phyloP scores from a whole-genome alignment of 306 rosid species.

The Oemleria cerasiformis region DNA sequence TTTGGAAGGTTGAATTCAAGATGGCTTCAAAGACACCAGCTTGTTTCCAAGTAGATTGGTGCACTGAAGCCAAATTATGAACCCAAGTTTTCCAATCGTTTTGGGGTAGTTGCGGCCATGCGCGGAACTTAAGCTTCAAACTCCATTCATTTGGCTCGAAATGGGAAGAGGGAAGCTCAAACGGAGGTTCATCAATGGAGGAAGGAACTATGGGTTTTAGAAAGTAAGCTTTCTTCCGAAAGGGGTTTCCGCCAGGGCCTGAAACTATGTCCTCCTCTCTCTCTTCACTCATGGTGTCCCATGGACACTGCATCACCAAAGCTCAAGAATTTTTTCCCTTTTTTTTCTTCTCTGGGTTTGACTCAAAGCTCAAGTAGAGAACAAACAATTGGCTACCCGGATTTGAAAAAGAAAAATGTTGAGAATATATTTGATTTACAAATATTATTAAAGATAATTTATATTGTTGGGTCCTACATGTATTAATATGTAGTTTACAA shows the following conservation, averaged over 20 bases:
- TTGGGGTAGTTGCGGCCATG: constrained; percentile 15
- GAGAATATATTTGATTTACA: too few relatives aligned
- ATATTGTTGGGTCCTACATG: too few relatives aligned
- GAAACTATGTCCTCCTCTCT: constrained; percentile 49
- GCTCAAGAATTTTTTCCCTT: background rate
- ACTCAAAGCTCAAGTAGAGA: background rate
- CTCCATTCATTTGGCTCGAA: background rate
- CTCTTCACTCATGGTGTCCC: constrained; percentile 28
- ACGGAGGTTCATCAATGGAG: too few relatives aligned
- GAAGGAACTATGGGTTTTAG: constrained; percentile 16
- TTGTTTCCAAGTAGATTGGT: constrained; percentile 38
- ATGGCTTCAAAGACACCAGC: constrained; percentile 48
- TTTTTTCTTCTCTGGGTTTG: background rate
- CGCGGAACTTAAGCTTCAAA: background rate
- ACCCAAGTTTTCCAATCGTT: constrained; percentile 37
- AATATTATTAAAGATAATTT: too few relatives aligned
- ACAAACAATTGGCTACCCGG: too few relatives aligned
- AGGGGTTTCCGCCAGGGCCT: constrained; percentile 39
- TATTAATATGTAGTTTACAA: too few relatives aligned
- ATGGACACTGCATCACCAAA: background rate
- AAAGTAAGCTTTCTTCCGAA: constrained; percentile 35
- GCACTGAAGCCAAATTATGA: constrained; percentile 13
- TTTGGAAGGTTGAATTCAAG: constrained; percentile 25
- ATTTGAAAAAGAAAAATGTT: too few relatives aligned
- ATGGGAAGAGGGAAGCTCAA: background rate